Evolutionary conservation across 768 basidiomycete genomes (phyloP).

Genomic region (Amanita rimosa): DNA sequence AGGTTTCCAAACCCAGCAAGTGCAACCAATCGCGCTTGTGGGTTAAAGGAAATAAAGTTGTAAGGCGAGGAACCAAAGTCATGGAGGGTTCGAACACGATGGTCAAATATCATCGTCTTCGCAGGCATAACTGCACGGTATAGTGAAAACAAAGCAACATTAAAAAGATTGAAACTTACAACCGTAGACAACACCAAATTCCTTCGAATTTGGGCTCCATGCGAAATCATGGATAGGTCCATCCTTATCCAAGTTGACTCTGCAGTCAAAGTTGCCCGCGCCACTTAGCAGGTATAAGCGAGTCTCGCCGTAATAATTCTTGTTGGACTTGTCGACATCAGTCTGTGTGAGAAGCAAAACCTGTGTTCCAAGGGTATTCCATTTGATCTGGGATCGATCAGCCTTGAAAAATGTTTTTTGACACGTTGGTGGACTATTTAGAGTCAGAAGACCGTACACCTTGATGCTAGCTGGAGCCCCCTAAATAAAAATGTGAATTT

Average conservation of each 20-base stretch:
- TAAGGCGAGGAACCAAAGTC: slow-evolving; percentile 86
- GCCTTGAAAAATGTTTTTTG: slow-evolving; percentile 95
- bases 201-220: slow-evolving; percentile 95
- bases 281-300: slow-evolving; percentile 88
- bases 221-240: slow-evolving; percentile 94
- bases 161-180: slow-evolving; percentile 43
- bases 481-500: slow-evolving; percentile 13
- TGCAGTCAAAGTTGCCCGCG: slow-evolving; percentile 88
- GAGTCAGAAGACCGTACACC: slow-evolving; percentile 63
- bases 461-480: slow-evolving; percentile 84
- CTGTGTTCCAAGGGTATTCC: slow-evolving; percentile 91
- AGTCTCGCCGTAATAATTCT: slow-evolving; percentile 97
- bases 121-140: slow-evolving; percentile 77
- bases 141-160: neutral
- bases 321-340: slow-evolving; percentile 94
- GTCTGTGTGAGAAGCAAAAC: slow-evolving; percentile 89
- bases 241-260: slow-evolving; percentile 86
- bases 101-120: slow-evolving; percentile 85
- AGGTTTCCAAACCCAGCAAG: slow-evolving; percentile 96
- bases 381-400: slow-evolving; percentile 87
- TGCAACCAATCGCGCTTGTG: slow-evolving; percentile 80
- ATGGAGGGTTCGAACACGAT: slow-evolving; percentile 76
- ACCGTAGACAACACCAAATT: slow-evolving; percentile 94
- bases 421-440: slow-evolving; percentile 55
- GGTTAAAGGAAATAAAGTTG: slow-evolving; percentile 93